These are phyloP conservation scores for Globisporangium acanthophoron DNA, from an alignment of 352 stramenopile genomes.

Conservation along the genomic window DNA sequence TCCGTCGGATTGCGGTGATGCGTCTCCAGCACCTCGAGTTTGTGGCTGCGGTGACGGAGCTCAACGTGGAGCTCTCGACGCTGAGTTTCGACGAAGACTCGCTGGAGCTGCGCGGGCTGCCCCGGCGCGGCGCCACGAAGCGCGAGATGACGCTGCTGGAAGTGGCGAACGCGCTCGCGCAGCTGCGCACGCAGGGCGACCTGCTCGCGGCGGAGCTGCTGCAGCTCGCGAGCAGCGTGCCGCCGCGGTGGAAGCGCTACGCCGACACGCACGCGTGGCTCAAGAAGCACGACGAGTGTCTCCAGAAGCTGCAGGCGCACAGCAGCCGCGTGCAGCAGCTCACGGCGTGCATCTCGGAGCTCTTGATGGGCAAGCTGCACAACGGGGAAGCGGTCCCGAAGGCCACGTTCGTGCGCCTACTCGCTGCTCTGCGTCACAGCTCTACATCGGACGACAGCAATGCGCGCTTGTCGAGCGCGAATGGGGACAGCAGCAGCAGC, in stretches of 20 bases:
- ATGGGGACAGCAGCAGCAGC: constrained; percentile 19
- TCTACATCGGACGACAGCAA: constrained; percentile 6
- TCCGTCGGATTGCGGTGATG: constrained; percentile 42
- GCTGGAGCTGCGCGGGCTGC: constrained; percentile 37
- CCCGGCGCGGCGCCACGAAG: constrained; percentile 19
- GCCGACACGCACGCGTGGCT: constrained; percentile 34
- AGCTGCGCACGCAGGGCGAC: constrained; percentile 47
- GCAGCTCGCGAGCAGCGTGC: constrained; percentile 23
- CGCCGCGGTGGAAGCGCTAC: constrained; percentile 34
- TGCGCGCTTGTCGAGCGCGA: not conserved
- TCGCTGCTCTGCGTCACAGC: constrained; percentile 45
- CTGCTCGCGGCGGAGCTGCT: constrained; percentile 51
- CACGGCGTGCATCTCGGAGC: constrained; percentile 32
- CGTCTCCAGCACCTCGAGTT: constrained; percentile 47
- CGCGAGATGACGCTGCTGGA: constrained; percentile 63
- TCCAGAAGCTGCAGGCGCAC: constrained; percentile 34
- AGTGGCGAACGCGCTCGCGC: constrained; percentile 45
- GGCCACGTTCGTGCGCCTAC: constrained; percentile 32
- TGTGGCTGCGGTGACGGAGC: constrained; percentile 20
- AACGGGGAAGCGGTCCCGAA: constrained; percentile 44
- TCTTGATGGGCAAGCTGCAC: constrained; percentile 45
- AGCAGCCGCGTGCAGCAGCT: constrained; percentile 38
- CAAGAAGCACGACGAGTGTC: constrained; percentile 32
- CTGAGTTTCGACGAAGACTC: constrained; percentile 36
- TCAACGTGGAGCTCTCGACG: constrained; percentile 24